Base-by-base conservation (phyloP, 768 basidiomycete genomes). In the Panaeolus papilionaceus region DNA sequence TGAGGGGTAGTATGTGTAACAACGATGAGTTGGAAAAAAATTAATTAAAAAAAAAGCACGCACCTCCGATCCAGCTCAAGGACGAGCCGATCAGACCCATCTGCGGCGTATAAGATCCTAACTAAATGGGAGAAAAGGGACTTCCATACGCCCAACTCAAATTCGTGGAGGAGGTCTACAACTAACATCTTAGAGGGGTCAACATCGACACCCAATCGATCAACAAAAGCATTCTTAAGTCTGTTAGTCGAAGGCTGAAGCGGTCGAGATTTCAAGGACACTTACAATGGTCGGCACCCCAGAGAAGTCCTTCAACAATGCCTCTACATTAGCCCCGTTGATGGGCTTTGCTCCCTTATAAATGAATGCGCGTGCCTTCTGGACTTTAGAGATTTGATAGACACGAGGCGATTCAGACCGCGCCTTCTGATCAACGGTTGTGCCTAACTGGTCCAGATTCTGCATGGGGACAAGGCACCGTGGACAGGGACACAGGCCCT, bases 91-190 rank as follows among this genome's bases (percentile, higher is more conserved):
- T 74, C 74, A 28, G 68, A 64, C 54, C 69, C 72, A 16, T 67
- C 67, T 1, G 70, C 73, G 8, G 78, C 73, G 68, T 77, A 71
- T 0, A 82, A 69, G n/a, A 82, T 69, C 0, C 78, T 73, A 8
- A 83, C 72, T 0, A 83, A 69, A 61, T 84, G 82, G 0, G 71
- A 75, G 37, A 85, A 79, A 0, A 81, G 37, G 0, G 70, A n/a
- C 64, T 81, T 82, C 79, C 79, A 82, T 1, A 80, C 77, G 9
- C 83, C 82, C 0, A 80, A 71, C 62, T 83, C 81, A 71, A 82
- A 76, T 64, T 83, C 79, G 67, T 80, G 79, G 64, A 80, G 66
- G 20, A 78, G 67, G 66, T 84, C 79, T 8, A 78, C 74, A 2
- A 75, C 78, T 9, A 81, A 70, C 70, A 80, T 78, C 1, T 54